phyloP scores from a whole-genome alignment of 495 filamentous ascomycete genomes.

The Penicillium bialowiezense region DNA sequence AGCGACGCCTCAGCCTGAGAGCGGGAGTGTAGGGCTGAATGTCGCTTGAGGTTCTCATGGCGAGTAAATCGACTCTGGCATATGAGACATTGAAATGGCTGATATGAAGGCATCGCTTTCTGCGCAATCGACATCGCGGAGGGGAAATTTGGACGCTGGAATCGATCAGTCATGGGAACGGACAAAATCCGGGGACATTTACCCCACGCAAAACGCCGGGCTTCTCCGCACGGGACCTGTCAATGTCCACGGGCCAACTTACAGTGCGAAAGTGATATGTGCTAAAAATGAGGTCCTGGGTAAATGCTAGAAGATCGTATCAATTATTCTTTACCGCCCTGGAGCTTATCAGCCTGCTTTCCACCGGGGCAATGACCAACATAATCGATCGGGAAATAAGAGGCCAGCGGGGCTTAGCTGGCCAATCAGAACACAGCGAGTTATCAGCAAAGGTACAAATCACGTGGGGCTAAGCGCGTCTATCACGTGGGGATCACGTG shows the following conservation, averaged over 20 bases:
- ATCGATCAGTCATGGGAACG: background rate
- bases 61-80: conserved; percentile 36
- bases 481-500: conserved; percentile 1
- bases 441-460: conserved; percentile 4
- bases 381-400: background rate
- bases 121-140: conserved; percentile 14
- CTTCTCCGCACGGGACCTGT: conserved; percentile 6
- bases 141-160: background rate
- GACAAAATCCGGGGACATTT: conserved; percentile 7
- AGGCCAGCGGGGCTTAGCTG: background rate
- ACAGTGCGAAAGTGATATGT: too few species aligned
- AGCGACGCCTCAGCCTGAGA: conserved; percentile 21
- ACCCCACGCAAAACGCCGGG: conserved; percentile 3
- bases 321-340: background rate
- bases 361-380: too few species aligned
- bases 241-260: too few species aligned
- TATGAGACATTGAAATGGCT: conserved; percentile 34
- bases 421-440: background rate
- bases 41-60: conserved; percentile 40
- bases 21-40: conserved; percentile 30
- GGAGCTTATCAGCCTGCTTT: background rate
- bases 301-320: background rate
- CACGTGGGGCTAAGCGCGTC: background rate
- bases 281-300: too few species aligned
- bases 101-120: conserved; percentile 13